Conservation (phyloP, 495 filamentous ascomycete species). For the Pseudevernia furfuracea region DNA sequence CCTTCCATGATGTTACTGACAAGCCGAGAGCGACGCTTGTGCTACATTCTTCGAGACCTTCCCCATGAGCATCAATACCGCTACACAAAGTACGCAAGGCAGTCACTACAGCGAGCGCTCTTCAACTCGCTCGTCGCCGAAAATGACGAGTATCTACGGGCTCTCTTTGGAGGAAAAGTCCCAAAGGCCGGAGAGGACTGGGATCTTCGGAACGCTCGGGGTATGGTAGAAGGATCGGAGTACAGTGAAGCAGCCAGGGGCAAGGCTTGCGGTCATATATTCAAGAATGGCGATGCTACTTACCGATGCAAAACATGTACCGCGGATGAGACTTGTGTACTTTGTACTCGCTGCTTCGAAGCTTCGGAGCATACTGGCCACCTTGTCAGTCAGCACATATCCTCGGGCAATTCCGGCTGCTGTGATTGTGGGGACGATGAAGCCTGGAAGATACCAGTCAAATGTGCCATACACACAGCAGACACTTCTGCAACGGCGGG, state of each 20-base stretch:
- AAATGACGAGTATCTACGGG: conserved; percentile 58
- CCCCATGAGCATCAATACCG: conserved; percentile 60
- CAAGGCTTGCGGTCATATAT: conserved; percentile 95
- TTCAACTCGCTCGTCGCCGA: conserved; percentile 78
- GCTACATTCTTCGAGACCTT: conserved; percentile 62
- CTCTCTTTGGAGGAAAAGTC: conserved; percentile 73
- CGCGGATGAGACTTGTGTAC: conserved; percentile 74
- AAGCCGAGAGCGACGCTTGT: conserved; percentile 61
- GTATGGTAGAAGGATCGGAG: conserved; percentile 86
- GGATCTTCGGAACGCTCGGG: conserved; percentile 78
- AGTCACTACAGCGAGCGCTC: conserved; percentile 64
- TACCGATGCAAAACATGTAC: conserved; percentile 92
- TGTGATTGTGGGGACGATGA: conserved; percentile 96
- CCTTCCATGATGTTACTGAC: conserved; percentile 20
- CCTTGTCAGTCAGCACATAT: conserved; percentile 76
- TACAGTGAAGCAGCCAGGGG: conserved; percentile 89
- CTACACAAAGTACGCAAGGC: conserved; percentile 61
- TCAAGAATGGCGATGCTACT: conserved; percentile 82
- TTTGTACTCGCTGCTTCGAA: conserved; percentile 89
- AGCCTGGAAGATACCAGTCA: conserved; percentile 80
- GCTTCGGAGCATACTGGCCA: conserved; percentile 92
- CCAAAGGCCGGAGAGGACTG: conserved; percentile 48
- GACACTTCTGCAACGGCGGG: conserved; percentile 47
- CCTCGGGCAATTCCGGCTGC: conserved; percentile 85
- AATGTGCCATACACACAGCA: conserved; percentile 87